Base-by-base conservation (phyloP, 225 moss, liverwort and hornwort species). In the Physcomitrium patens region DNA sequence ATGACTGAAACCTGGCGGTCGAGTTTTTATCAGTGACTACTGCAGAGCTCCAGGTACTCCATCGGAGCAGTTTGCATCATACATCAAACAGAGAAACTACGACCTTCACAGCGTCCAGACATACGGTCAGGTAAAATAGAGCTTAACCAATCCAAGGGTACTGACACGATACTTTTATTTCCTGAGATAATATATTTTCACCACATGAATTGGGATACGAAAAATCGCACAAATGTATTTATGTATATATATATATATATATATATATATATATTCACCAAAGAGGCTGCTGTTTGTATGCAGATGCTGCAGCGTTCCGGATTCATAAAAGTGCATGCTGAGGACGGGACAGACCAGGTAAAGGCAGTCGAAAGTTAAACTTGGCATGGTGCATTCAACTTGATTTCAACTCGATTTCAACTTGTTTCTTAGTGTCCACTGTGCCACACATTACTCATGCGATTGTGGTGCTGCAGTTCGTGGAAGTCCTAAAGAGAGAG, bases 271-370 rank as follows among this genome's bases (percentile, higher is more conserved):
- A 24, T 28, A 24, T 16, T 37, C 16, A 43, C 14, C 78, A 43
- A 81, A 3, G 37, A 7, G 44, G 15, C 17, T 2, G 24, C n/a
- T 65, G 43, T 69, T 67, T 52, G 16, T 74, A 22, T 62, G 23
- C 89, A 99, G 95, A 99, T 99, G 90, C 62, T 99, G 57, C 81
- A 82, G 72, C 82, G 79, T 52, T 93, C 90, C 65, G 99, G 99
- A 42, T 95, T 99, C 65, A 60, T 85, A 18, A 77, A 87, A 27
- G 93, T 99, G 28, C 31, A 65, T 47, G 99, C 95, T 7, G 95
- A 95, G 67, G 99, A 99, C 74, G 93, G 93, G 23, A 99, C 99
- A 1, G 65, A 88, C 58, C 94, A 94, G 92, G 96, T 96, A 85
- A n/a, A 70, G 41, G 41, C 8, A 63, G 51, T 67, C 46, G 49